These are phyloP conservation scores for Candida schatavii DNA, from an alignment of 805 yeast species.

Conservation along the genomic window DNA sequence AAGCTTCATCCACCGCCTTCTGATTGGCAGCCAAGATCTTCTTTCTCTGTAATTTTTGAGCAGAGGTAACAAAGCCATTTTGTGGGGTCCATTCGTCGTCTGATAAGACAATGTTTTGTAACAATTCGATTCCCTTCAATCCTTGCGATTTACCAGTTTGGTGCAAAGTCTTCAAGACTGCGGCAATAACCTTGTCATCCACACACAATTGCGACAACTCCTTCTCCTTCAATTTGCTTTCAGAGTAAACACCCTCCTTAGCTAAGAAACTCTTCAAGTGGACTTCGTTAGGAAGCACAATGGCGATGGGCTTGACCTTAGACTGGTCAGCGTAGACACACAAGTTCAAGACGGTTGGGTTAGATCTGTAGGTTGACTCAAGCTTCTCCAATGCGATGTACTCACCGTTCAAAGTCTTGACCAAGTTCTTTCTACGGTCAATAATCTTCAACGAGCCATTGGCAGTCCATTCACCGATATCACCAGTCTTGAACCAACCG, in stretches of 20 bases:
- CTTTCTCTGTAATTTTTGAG: constrained; percentile 94
- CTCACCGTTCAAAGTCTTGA: constrained; percentile 95
- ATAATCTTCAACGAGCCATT: constrained; percentile 78
- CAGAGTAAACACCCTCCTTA: constrained; percentile 45
- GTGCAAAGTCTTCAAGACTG: constrained; percentile 57
- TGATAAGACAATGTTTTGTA: constrained; percentile 72
- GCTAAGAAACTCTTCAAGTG: constrained; percentile 58
- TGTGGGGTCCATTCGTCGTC: constrained; percentile 98
- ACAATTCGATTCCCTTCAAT: constrained; percentile 78
- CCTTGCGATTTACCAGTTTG: constrained; percentile 81
- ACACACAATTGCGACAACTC: constrained; percentile 48
- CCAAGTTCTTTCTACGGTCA: constrained; percentile 94
- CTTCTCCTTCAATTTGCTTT: constrained; percentile 44
- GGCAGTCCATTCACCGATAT: constrained; percentile 88
- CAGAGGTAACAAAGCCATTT: constrained; percentile 89
- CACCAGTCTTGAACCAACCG: constrained; percentile 97
- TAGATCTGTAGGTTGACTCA: constrained; percentile 87
- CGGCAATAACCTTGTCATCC: constrained; percentile 53
- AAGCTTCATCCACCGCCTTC: constrained; percentile 65
- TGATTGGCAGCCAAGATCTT: constrained; percentile 73
- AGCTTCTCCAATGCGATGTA: constrained; percentile 95
- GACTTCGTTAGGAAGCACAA: constrained; percentile 76
- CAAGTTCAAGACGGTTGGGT: constrained; percentile 69
- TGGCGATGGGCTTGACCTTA: constrained; percentile 90
- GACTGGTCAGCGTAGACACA: constrained; percentile 90